Conservation (phyloP, 2,329 filamentous ascomycete species). For the Colletotrichum limetticola region DNA sequence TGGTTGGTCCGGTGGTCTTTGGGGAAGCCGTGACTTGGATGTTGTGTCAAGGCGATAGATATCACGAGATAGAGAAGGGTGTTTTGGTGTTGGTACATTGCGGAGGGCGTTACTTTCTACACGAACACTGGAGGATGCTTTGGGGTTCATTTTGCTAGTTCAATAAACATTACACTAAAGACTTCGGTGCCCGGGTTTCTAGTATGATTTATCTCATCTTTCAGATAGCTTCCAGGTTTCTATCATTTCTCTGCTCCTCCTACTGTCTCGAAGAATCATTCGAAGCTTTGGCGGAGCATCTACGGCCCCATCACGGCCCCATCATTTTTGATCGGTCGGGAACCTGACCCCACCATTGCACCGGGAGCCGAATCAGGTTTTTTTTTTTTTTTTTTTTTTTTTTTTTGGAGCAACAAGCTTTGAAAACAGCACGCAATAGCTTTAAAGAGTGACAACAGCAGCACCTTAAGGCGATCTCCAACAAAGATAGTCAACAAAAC, state of each 20-base stretch:
- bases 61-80: slow-evolving; percentile 3
- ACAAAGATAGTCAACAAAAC: background rate
- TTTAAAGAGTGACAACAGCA: background rate
- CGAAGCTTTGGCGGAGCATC: background rate
- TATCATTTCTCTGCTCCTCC: too few species aligned
- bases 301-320: slow-evolving; percentile 24
- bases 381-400: background rate
- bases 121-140: background rate
- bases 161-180: too few species aligned
- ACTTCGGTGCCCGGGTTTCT: background rate
- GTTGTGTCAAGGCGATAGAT: slow-evolving; percentile 3
- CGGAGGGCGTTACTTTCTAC: background rate
- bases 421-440: background rate
- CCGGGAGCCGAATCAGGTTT: background rate
- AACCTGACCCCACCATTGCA: slow-evolving; percentile 4
- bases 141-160: too few species aligned
- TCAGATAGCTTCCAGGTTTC: too few species aligned
- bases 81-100: background rate
- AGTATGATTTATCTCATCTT: background rate
- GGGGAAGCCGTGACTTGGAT: background rate
- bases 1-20: background rate
- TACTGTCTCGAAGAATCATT: background rate
- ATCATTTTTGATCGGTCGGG: background rate
- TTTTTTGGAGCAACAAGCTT: background rate
- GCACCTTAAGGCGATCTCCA: too few species aligned